Evolutionary conservation across 805 yeast species (phyloP), one percentile per base, ranked within the genome.

Genomic region (Candida sithepensis): DNA sequence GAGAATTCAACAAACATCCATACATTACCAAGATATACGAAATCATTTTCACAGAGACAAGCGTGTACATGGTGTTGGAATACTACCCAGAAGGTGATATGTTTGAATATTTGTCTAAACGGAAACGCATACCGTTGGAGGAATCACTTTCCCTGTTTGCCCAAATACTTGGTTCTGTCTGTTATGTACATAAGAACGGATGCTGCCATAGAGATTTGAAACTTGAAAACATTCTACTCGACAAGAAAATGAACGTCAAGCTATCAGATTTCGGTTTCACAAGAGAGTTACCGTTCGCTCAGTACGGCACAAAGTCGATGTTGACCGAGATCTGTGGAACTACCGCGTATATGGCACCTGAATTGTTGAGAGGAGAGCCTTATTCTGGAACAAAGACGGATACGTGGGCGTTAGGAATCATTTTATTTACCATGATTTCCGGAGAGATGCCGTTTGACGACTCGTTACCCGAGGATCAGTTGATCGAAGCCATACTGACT

Each of bases 301-400:
- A 58, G 43, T 44, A 58, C 45, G 62, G 65, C 10, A 22, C 58
- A 3, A 52, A 53, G 24, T 54, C 64, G 4, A 65, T 84, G 41
- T 67, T 92, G 30, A 86, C 84, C 43, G 94, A 97, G 0, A 74
- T 90, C 1, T 92, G 99, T 67, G 99, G 99, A 2, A 92, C 98
- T 0, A 82, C 90, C 1, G 95, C 89, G 3, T 92, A 92, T 63
- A 91, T 92, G 96, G 97, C 99, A 0, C 99, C 99, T 0, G 99
- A 92, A 62, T 71, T 94, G 51, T 71, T 91, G 16, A 71, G 73
- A 46, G 75, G 82, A 51, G 76, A 79, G 50, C 81, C 82, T 41
- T 90, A 90, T 63, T 81, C 82, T 38, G 98, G 97, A 0, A 76
- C 80, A 53, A 83, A 85, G 56, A 81, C 83, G 2, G 99, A 92